phyloP scores from a whole-genome alignment of 179 eudicot genomes.

The Beta macrorhiza region DNA sequence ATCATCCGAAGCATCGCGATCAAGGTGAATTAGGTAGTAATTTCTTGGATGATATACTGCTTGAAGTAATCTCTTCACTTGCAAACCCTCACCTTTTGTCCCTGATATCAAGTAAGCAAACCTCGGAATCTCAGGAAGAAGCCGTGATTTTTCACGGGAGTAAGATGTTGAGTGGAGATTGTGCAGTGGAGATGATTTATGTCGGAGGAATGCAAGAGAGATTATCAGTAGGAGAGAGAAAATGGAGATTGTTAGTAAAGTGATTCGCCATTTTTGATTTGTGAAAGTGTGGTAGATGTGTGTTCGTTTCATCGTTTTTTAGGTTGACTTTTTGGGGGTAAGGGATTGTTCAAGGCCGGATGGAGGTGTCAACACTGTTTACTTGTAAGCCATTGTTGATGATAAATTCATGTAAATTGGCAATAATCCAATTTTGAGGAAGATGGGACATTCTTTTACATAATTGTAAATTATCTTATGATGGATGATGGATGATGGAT shows the following conservation, averaged over 20 bases:
- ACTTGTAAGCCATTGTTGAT: no score
- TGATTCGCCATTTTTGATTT: constrained; percentile 38
- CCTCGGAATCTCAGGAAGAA: constrained; percentile 51
- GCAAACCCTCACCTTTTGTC: constrained; percentile 45
- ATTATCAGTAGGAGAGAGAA: constrained; percentile 35
- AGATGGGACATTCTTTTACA: no score
- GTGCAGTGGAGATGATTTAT: constrained; percentile 14
- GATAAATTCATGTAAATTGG: no score
- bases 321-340: neutral
- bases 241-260: constrained; percentile 19
- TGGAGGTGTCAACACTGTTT: no score
- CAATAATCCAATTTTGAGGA: no score
- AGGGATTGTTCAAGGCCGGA: neutral
- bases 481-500: no score
- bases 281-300: constrained; percentile 28
- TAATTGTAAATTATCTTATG: no score
- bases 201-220: constrained; percentile 25
- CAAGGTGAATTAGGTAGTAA: constrained; percentile 71
- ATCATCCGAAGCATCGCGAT: constrained; percentile 54
- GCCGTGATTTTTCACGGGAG: neutral
- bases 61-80: constrained; percentile 60
- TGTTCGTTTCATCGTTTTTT: constrained; percentile 29
- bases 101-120: constrained; percentile 79
- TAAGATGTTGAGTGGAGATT: neutral
- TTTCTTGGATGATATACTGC: constrained; percentile 82